Conservation (phyloP, 2,329 filamentous ascomycete genomes). For the Thelonectria olida region DNA sequence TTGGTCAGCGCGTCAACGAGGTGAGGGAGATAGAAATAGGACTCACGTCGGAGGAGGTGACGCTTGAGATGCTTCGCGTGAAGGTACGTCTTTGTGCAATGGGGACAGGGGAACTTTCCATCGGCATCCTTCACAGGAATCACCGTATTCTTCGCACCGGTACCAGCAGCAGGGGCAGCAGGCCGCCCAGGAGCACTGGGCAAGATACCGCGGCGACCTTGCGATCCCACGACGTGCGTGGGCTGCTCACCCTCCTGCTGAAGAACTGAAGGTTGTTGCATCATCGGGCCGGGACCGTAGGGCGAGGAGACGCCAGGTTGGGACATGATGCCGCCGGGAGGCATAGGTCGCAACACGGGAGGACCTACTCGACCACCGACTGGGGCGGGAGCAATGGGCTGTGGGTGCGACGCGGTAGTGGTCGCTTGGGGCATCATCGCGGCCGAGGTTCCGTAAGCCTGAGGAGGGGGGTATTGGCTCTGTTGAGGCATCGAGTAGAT, state of each 20-base stretch:
- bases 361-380: constrained; percentile 61
- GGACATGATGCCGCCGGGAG: constrained; percentile 70
- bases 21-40: constrained; percentile 3
- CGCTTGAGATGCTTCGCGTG: constrained; percentile 98
- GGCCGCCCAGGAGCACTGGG: constrained; percentile 90
- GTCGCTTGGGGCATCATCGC: constrained; percentile 74
- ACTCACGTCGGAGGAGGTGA: constrained; percentile 94
- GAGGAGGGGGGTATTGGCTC: constrained; percentile 63
- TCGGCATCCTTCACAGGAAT: constrained; percentile 96
- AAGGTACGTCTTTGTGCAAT: constrained; percentile 97
- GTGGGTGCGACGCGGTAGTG: constrained; percentile 74
- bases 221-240: constrained; percentile 93
- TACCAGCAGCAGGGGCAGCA: constrained; percentile 76
- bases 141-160: constrained; percentile 78
- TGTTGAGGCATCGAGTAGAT: constrained; percentile 64
- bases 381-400: constrained; percentile 80
- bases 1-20: constrained; percentile 8
- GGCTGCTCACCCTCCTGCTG: constrained; percentile 69
- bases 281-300: constrained; percentile 67
- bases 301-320: constrained; percentile 67
- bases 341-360: constrained; percentile 75
- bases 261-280: constrained; percentile 62
- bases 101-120: constrained; percentile 96
- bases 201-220: constrained; percentile 89
- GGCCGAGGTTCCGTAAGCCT: constrained; percentile 64